phyloP scores from a whole-genome alignment of 2,329 filamentous ascomycete species.

The Beauveria caledonica region DNA sequence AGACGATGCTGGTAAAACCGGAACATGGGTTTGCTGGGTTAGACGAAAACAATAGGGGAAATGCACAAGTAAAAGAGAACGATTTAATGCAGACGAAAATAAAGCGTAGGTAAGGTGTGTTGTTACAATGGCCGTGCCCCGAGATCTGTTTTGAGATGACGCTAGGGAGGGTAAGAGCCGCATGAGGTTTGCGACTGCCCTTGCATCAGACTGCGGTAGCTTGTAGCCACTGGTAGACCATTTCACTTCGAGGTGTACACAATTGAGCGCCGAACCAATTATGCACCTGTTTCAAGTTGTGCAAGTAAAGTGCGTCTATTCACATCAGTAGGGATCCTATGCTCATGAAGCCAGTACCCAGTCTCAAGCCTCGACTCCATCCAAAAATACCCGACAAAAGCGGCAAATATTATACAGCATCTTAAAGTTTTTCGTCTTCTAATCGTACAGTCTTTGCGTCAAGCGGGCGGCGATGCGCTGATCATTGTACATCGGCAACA shows the following conservation, averaged over 20 bases:
- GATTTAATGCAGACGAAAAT: neutral
- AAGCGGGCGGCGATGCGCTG: neutral
- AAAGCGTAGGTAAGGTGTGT: conserved; percentile 1
- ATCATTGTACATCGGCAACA: neutral
- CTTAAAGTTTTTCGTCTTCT: neutral
- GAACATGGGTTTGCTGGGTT: neutral
- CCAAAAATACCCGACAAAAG: neutral
- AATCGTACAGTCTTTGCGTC: conserved; percentile 3
- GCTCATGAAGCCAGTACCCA: neutral
- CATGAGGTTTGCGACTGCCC: neutral
- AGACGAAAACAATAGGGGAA: neutral
- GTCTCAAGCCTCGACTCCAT: neutral
- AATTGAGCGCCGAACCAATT: neutral
- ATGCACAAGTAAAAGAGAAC: neutral
- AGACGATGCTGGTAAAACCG: neutral
- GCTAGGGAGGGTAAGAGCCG: conserved; percentile 1
- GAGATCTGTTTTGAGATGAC: neutral
- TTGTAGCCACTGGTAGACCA: neutral
- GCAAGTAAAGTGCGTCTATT: conserved; percentile 5
- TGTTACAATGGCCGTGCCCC: neutral
- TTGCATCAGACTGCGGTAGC: neutral
- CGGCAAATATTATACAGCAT: conserved; percentile 7
- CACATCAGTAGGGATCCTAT: neutral
- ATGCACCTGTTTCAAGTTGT: neutral
- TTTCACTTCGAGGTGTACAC: neutral